Evolutionary conservation across 2,329 filamentous ascomycete species (phyloP).

Genomic region (Xylaria sp.): DNA sequence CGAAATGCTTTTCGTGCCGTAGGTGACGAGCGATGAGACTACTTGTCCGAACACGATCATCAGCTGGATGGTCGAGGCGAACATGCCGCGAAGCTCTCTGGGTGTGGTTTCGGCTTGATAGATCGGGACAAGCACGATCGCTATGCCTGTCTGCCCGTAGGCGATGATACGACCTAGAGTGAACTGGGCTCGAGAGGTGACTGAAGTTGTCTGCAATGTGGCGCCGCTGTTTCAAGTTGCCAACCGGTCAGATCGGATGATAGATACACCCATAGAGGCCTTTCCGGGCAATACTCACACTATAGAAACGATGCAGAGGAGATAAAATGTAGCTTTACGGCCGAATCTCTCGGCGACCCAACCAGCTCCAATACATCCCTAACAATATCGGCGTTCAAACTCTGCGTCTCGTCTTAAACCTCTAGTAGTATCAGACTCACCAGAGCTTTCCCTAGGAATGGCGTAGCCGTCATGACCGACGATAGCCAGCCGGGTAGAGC

Average conservation of each 20-base stretch:
- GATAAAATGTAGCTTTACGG: not conserved
- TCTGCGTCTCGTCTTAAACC: not conserved
- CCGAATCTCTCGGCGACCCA: not conserved
- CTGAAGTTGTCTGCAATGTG: not conserved
- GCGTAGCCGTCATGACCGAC: not conserved
- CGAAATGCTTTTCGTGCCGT: not conserved
- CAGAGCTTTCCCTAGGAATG: not conserved
- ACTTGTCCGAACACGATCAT: constrained; percentile 1
- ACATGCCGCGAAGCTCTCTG: not conserved
- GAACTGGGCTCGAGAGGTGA: not conserved
- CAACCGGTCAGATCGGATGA: not conserved
- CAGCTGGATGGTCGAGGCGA: not conserved
- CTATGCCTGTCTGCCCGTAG: not conserved
- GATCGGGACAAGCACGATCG: not conserved
- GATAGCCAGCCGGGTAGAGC: not conserved
- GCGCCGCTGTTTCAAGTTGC: not conserved
- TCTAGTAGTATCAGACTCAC: not conserved
- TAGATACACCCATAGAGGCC: not conserved
- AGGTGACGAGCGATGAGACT: not conserved
- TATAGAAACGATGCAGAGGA: not conserved
- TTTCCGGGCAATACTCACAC: not conserved
- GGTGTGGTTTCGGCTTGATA: not conserved
- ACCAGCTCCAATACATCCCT: not conserved
- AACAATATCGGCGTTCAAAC: not conserved
- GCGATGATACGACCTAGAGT: not conserved